Evolutionary conservation across 768 basidiomycete species (phyloP).

Genomic region (Tricholoma matsutake): DNA sequence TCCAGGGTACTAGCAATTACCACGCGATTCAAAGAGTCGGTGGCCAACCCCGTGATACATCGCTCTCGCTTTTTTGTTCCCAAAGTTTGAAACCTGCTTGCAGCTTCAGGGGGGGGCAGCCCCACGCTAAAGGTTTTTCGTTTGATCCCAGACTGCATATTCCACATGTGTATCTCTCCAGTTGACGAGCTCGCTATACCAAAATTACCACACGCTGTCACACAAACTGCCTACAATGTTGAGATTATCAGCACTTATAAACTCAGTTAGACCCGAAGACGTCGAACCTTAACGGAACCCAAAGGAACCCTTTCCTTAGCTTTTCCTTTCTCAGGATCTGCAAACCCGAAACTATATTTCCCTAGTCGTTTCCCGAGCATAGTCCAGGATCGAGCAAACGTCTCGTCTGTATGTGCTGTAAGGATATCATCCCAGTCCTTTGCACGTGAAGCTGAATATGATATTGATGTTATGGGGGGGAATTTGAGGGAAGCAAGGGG

Average conservation of each 20-base stretch:
- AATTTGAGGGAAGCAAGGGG: conserved; percentile 83
- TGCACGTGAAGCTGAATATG: conserved; percentile 74
- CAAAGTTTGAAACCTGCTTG: conserved; percentile 37
- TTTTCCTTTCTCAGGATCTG: conserved; percentile 48
- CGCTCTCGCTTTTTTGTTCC: conserved; percentile 43
- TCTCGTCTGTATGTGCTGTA: conserved; percentile 84
- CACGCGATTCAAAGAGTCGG: conserved; percentile 78
- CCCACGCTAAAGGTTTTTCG: conserved; percentile 76
- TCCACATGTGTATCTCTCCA: conserved; percentile 87
- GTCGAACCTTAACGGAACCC: conserved; percentile 69
- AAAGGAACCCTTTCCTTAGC: conserved; percentile 38
- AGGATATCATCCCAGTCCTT: conserved; percentile 99
- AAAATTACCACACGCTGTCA: conserved; percentile 96
- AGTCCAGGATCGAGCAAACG: conserved; percentile 83
- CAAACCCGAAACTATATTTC: conserved; percentile 64
- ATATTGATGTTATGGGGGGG: conserved; percentile 71
- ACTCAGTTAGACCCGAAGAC: background rate
- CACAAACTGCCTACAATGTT: conserved; percentile 64
- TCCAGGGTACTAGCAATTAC: conserved; percentile 86
- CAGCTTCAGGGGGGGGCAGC: conserved; percentile 53
- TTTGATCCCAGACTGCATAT: conserved; percentile 91
- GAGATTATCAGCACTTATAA: background rate
- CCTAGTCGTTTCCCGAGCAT: conserved; percentile 81
- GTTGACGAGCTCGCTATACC: conserved; percentile 81
- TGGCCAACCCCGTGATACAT: conserved; percentile 77